Percentiles rank a stretch among this genome's conserved stretches.
Conservation (phyloP, 2,329 filamentous ascomycete genomes). For the Alternaria sp. region DNA sequence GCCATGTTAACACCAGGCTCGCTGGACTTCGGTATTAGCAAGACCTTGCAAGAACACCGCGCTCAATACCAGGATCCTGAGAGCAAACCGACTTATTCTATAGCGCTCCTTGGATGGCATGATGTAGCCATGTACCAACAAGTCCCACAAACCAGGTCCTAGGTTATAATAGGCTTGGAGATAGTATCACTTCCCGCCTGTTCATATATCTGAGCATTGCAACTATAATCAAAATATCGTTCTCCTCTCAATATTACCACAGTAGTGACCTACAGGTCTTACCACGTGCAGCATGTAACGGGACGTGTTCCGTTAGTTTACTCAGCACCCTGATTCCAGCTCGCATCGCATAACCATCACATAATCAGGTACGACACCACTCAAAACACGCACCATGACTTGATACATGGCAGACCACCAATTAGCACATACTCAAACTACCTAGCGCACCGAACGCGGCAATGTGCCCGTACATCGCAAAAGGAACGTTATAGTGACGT, state of each 20-base stretch:
- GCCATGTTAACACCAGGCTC: neutral
- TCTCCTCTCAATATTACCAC: slow-evolving; percentile 10
- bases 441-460: slow-evolving; percentile 8
- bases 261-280: neutral
- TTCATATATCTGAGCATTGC: slow-evolving; percentile 1
- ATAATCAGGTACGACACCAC: slow-evolving; percentile 23
- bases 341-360: slow-evolving; percentile 15
- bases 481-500: slow-evolving; percentile 22
- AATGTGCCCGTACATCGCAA: slow-evolving; percentile 13
- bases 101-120: neutral
- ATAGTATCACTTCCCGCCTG: neutral
- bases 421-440: neutral
- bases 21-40: neutral
- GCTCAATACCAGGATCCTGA: neutral
- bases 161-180: neutral
- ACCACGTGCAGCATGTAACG: neutral
- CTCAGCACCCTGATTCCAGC: slow-evolving; percentile 4
- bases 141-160: too few species aligned
- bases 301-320: neutral
- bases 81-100: neutral
- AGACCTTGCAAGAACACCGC: neutral
- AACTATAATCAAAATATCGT: slow-evolving; percentile 3
- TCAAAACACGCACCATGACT: neutral
- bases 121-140: neutral
- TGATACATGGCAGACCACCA: neutral